These are phyloP conservation scores for Penicillium sclerotigenum DNA, from an alignment of 2,329 filamentous ascomycete genomes.

Conservation along the genomic window DNA sequence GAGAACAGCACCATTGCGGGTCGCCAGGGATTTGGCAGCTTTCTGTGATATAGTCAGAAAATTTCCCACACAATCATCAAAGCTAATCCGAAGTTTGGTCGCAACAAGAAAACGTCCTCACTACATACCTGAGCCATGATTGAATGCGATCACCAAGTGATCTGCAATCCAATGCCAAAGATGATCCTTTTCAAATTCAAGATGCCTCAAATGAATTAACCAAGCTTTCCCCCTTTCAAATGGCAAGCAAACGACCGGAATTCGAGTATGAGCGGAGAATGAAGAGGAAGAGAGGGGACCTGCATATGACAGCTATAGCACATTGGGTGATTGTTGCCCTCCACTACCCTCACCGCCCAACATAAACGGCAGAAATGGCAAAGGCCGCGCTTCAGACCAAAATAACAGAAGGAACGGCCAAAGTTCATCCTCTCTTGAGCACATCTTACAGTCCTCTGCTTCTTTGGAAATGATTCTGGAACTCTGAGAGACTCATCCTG, in stretches of 20 bases:
- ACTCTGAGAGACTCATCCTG: constrained; percentile 7
- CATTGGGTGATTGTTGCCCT: constrained; percentile 21
- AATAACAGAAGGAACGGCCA: constrained; percentile 19
- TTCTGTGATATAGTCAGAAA: constrained; percentile 35
- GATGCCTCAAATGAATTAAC: background rate
- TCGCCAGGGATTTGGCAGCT: constrained; percentile 62
- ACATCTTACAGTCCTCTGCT: constrained; percentile 2
- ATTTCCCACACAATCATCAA: background rate
- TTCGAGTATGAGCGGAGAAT: background rate
- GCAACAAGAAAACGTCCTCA: background rate
- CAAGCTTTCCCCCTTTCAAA: background rate
- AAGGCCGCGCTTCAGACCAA: constrained; percentile 16
- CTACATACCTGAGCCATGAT: constrained; percentile 29
- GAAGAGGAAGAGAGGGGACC: background rate
- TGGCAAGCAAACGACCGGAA: background rate
- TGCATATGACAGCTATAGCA: constrained; percentile 12
- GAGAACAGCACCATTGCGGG: constrained; percentile 72
- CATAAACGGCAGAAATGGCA: constrained; percentile 22
- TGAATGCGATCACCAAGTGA: constrained; percentile 3
- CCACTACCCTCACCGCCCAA: constrained; percentile 23
- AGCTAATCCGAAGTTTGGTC: background rate
- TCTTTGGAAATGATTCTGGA: constrained; percentile 6
- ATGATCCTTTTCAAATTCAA: background rate
- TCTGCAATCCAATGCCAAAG: background rate
- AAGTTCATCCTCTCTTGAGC: background rate